These are phyloP conservation scores for Bipolaris sorokiniana DNA, from an alignment of 2,329 filamentous ascomycete genomes.

Conservation along the genomic window DNA sequence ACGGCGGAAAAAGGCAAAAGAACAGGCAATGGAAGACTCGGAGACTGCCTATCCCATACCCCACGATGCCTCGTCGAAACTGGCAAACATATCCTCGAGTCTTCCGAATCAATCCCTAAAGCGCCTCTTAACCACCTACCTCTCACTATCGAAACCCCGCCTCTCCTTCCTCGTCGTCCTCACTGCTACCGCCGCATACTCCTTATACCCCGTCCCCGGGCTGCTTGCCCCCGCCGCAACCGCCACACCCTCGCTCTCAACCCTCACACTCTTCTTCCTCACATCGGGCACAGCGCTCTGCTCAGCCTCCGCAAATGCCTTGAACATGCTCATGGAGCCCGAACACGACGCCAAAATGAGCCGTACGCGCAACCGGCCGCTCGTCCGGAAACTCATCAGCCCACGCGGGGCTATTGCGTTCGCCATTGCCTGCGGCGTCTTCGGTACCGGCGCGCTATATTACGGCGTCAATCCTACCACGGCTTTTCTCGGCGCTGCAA, in stretches of 20 bases:
- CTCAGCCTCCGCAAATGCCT: slow-evolving; percentile 86
- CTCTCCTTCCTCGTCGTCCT: slow-evolving; percentile 90
- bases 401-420: slow-evolving; percentile 76
- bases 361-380: slow-evolving; percentile 86
- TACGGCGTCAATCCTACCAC: slow-evolving; percentile 94
- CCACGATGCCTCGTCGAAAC: slow-evolving; percentile 65
- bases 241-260: slow-evolving; percentile 77
- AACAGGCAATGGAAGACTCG: slow-evolving; percentile 21
- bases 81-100: slow-evolving; percentile 63
- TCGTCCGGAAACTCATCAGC: slow-evolving; percentile 81
- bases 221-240: slow-evolving; percentile 75
- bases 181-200: slow-evolving; percentile 88
- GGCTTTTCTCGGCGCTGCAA: slow-evolving; percentile 80
- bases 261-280: slow-evolving; percentile 89
- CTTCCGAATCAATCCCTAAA: slow-evolving; percentile 64
- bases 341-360: slow-evolving; percentile 90
- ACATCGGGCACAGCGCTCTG: slow-evolving; percentile 88
- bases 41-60: slow-evolving; percentile 50
- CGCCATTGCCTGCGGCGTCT: slow-evolving; percentile 72
- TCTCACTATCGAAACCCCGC: slow-evolving; percentile 94
- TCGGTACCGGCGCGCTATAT: slow-evolving; percentile 77
- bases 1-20: slow-evolving; percentile 40
- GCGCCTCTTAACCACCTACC: slow-evolving; percentile 77
- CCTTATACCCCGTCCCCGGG: slow-evolving; percentile 88
- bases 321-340: slow-evolving; percentile 97